Conservation (phyloP, 768 basidiomycete species). For the Mycena olivaceomarginata region DNA sequence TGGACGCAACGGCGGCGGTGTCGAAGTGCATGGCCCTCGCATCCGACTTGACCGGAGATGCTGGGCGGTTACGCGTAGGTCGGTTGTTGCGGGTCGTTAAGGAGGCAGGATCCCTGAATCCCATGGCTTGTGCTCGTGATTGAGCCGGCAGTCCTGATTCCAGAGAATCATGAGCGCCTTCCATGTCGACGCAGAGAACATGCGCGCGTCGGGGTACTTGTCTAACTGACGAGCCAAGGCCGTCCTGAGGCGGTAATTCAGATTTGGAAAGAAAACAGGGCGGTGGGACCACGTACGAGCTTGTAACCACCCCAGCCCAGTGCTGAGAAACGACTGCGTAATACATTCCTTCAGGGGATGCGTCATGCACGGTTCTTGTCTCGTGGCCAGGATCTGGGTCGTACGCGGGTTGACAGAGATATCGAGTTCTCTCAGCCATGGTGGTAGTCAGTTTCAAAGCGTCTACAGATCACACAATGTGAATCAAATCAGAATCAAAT, state of each 20-base stretch:
- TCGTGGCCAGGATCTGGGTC: slow-evolving; percentile 8
- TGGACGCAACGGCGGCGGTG: too few species aligned
- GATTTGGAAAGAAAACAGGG: not conserved
- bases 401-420: not conserved
- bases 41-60: too few species aligned
- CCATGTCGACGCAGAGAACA: not conserved
- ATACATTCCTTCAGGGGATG: not conserved
- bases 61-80: too few species aligned
- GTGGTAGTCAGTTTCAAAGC: too few species aligned
- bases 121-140: not conserved
- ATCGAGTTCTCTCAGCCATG: not conserved
- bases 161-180: not conserved
- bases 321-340: too few species aligned
- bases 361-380: not conserved
- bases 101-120: not conserved
- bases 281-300: too few species aligned
- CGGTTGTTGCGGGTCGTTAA: too few species aligned
- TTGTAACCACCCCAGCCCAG: too few species aligned
- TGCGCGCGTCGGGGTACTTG: not conserved
- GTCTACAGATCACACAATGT: too few species aligned
- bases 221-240: not conserved
- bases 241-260: not conserved
- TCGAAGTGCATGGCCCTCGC: too few species aligned
- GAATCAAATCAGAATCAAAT: too few species aligned
- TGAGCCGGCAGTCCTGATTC: not conserved